Evolutionary conservation across 495 filamentous ascomycete genomes (phyloP), one percentile per base, ranked within the genome.

Genomic region (Penicillium odoratum): DNA sequence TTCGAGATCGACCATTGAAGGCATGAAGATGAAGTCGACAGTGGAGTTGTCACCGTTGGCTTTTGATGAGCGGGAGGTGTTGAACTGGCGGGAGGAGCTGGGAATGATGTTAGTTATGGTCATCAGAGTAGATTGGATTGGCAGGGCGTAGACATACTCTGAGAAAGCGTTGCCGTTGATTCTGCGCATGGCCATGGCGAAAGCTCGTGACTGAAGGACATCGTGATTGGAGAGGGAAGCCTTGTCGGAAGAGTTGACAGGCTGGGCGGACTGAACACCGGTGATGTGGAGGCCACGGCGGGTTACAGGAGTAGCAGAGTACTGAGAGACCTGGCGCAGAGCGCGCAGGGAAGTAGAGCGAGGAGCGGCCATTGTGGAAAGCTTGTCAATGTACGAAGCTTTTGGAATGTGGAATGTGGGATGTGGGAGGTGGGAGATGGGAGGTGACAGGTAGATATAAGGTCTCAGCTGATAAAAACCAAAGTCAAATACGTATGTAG

Each of bases 11-110:
- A 73, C 70, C 65, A 77, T 63, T 51, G 78, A 72, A 31, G 85
- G 85, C 69, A 88, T 73, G 76, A 80, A 86, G 63, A 78, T 79
- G 59, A 87, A 84, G 75, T 87, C 85, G 52, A 88, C 84, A 30
- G 84, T 81, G 42, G 82, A 85, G 57, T 70, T 73, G 74, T 87
- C 84, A 59, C 79, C 75, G 56, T 79, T 71, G 55, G 79, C 66
- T 65, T 84, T 84, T 51, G 76, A 72, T 57, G 77, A 65, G 54
- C 81, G 82, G 62, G 76, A 80, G 60, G 81, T 83, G 69, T 86
- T 86, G 79, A 86, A 85, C 63, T 77, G 75, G 53, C 83, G 84
- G 65, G 70, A 61, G 16, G 73, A 61, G 7, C 64, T 68, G 56
- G 44, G 43, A 34, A 57, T 44, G 2, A 42, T 30, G 26, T 53